Percentiles rank a stretch among this genome's conserved stretches.
Evolutionary conservation across 371 early-diverging fungal genomes (phyloP).

Genomic region (Actinomortierella ambigua): DNA sequence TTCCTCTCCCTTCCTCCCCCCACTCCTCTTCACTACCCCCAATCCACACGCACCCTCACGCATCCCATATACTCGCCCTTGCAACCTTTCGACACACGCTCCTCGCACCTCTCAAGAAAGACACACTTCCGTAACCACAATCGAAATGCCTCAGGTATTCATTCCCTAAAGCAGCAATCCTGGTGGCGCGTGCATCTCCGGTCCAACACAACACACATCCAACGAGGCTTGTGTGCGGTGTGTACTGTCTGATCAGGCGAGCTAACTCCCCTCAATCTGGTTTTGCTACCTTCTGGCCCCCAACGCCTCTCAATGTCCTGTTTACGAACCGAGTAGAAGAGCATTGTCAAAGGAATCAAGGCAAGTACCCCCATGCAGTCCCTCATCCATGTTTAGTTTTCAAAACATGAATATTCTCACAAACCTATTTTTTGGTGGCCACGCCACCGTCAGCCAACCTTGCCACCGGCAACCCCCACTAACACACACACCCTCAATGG

Average conservation of each 20-base stretch:
- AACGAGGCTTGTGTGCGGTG: too few species aligned
- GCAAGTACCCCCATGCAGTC: constrained; percentile 3
- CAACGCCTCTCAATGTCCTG: background rate
- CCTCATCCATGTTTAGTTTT: background rate
- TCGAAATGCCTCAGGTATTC: too few species aligned
- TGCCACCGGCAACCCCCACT: background rate
- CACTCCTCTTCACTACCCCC: background rate
- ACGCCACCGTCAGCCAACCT: background rate
- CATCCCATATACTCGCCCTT: too few species aligned
- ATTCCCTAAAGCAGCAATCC: too few species aligned
- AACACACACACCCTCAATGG: too few species aligned
- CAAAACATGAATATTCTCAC: background rate
- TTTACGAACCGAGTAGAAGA: constrained; percentile 7
- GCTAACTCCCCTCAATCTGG: background rate
- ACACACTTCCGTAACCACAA: too few species aligned
- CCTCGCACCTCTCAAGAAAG: background rate
- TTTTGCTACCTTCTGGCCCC: background rate
- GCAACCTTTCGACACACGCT: too few species aligned
- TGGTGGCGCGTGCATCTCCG: too few species aligned
- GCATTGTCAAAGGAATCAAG: constrained; percentile 39
- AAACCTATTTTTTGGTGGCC: background rate
- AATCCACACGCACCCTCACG: background rate
- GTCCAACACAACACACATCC: too few species aligned
- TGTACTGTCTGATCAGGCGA: too few species aligned
- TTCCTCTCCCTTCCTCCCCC: background rate